Conservation (phyloP, 2,329 filamentous ascomycete genomes). For the Penicillium polonicum region DNA sequence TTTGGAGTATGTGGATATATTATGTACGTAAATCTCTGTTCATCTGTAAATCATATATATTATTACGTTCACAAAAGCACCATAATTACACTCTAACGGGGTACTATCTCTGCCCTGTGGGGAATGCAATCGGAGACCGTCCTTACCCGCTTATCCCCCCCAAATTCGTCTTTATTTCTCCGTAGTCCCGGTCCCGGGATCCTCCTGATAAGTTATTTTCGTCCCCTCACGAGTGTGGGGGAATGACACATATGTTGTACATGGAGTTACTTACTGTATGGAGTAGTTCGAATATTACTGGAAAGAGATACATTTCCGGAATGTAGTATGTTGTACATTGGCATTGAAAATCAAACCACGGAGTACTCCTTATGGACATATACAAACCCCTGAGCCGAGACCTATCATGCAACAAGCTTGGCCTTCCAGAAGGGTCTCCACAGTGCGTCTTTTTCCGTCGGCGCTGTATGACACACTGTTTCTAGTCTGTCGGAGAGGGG, state of each 20-base stretch:
- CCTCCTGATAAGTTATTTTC: not conserved
- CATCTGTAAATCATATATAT: not conserved
- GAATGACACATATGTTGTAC: not conserved
- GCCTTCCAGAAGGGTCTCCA: slow-evolving; percentile 19
- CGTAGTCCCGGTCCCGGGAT: not conserved
- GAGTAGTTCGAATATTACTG: no score
- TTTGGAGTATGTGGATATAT: not conserved
- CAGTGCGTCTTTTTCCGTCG: slow-evolving; percentile 26
- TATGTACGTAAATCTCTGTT: not conserved
- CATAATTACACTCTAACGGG: not conserved
- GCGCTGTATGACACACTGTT: slow-evolving; percentile 24
- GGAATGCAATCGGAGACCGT: not conserved
- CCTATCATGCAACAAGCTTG: not conserved
- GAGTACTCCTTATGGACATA: not conserved
- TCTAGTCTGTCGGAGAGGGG: slow-evolving; percentile 14
- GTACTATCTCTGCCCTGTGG: not conserved
- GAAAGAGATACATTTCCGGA: no score
- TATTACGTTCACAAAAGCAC: not conserved
- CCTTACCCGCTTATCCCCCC: not conserved
- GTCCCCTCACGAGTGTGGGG: slow-evolving; percentile 6
- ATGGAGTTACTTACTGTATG: not conserved
- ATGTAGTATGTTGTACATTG: not conserved
- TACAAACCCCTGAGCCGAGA: not conserved
- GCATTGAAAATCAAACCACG: not conserved
- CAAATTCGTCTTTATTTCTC: not conserved